A percentile compares a stretch with the other conserved stretches of the same genome.
phyloP scores from a whole-genome alignment of 108 stramenopile genomes.

The Skeletonema marinoi region DNA sequence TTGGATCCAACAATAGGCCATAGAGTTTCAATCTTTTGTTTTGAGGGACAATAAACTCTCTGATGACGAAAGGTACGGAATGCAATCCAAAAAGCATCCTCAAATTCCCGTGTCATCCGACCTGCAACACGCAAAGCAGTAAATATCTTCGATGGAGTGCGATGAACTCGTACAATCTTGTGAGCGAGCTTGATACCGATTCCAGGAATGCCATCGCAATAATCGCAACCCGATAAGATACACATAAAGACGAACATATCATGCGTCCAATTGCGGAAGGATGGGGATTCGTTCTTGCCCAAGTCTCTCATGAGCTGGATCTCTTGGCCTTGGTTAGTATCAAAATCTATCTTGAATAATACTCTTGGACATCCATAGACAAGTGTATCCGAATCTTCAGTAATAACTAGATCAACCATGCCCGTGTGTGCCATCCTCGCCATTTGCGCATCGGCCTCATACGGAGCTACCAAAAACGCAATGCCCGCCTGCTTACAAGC shows the following conservation, averaged over 20 bases:
- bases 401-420: conserved; percentile 73
- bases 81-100: conserved; percentile 61
- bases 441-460: conserved; percentile 92
- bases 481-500: conserved; percentile 45
- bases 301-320: conserved; percentile 62
- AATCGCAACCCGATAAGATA: conserved; percentile 86
- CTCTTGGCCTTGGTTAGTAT: conserved; percentile 62
- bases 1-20: conserved; percentile 39
- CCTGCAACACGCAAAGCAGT: conserved; percentile 45
- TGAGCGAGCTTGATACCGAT: conserved; percentile 81
- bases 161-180: conserved; percentile 65
- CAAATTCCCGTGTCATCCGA: conserved; percentile 64
- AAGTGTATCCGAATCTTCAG: conserved; percentile 79
- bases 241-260: conserved; percentile 88
- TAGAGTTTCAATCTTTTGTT: conserved; percentile 40
- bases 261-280: conserved; percentile 74
- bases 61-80: conserved; percentile 84
- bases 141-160: conserved; percentile 63
- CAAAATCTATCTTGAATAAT: conserved; percentile 76
- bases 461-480: conserved; percentile 77
- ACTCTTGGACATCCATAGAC: conserved; percentile 75
- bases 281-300: conserved; percentile 47
- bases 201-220: conserved; percentile 63
- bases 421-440: conserved; percentile 69
- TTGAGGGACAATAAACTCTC: conserved; percentile 61